These are phyloP conservation scores for Ophidiomyces ophidiicola DNA, from an alignment of 2,329 filamentous ascomycete genomes.

Conservation along the genomic window DNA sequence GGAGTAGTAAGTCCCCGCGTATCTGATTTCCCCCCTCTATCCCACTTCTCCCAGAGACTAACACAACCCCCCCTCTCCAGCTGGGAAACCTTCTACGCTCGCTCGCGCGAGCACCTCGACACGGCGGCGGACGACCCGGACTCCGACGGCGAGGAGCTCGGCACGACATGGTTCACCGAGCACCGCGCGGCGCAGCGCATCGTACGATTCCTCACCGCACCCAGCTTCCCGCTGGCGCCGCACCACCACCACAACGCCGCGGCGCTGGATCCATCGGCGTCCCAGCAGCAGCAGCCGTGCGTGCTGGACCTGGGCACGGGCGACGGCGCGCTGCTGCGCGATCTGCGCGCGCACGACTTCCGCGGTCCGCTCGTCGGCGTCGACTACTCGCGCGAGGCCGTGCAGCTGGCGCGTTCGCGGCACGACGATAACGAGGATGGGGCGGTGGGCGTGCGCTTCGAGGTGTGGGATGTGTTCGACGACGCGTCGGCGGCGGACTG, in stretches of 20 bases:
- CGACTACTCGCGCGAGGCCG: conserved; percentile 68
- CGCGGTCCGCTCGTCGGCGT: conserved; percentile 64
- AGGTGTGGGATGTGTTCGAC: conserved; percentile 53
- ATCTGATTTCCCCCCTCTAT: background rate
- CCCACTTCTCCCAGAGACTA: background rate
- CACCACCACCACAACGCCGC: conserved; percentile 15
- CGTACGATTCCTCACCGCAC: conserved; percentile 51
- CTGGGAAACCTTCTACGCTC: conserved; percentile 48
- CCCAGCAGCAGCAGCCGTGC: conserved; percentile 18
- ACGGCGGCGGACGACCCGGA: conserved; percentile 46
- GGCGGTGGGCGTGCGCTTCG: conserved; percentile 48
- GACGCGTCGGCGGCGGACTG: conserved; percentile 21
- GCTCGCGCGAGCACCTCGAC: conserved; percentile 30
- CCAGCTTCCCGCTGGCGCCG: conserved; percentile 35
- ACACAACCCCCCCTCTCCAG: conserved; percentile 31
- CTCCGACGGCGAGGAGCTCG: conserved; percentile 61
- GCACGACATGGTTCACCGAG: conserved; percentile 95
- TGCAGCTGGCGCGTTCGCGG: conserved; percentile 59
- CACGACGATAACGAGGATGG: conserved; percentile 35
- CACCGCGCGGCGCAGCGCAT: conserved; percentile 75
- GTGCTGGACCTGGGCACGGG: conserved; percentile 87
- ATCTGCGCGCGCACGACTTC: conserved; percentile 59
- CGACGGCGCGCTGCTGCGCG: conserved; percentile 82
- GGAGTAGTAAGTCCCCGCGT: conserved; percentile 57
- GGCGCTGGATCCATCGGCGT: too few relatives aligned